Conservation (phyloP, 2,329 filamentous ascomycete genomes). For the Lachnellula cervina region DNA sequence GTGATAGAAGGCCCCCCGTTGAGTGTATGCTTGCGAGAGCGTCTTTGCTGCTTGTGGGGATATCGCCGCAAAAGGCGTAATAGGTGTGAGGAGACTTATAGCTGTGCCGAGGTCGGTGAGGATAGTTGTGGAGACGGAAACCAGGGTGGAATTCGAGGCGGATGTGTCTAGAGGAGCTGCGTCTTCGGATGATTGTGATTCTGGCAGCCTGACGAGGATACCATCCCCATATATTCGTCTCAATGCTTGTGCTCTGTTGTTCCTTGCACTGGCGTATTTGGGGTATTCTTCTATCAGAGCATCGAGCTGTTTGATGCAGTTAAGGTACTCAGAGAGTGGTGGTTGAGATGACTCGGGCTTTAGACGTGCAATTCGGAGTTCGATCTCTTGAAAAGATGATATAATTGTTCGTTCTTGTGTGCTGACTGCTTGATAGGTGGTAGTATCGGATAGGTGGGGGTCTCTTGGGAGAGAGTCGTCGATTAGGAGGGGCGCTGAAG, state of each 20-base stretch:
- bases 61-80: slow-evolving; percentile 45
- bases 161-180: slow-evolving; percentile 26
- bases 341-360: slow-evolving; percentile 17
- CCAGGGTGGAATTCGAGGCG: slow-evolving; percentile 39
- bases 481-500: slow-evolving; percentile 48
- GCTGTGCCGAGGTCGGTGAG: slow-evolving; percentile 53
- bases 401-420: slow-evolving; percentile 51
- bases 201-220: slow-evolving; percentile 40
- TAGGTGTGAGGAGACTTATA: slow-evolving; percentile 54
- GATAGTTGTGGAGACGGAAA: slow-evolving; percentile 38
- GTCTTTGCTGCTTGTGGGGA: slow-evolving; percentile 62
- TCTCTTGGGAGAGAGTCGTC: slow-evolving; percentile 49
- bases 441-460: slow-evolving; percentile 48
- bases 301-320: slow-evolving; percentile 46
- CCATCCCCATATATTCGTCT: slow-evolving; percentile 59
- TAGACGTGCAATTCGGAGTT: slow-evolving; percentile 45
- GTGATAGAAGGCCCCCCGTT: slow-evolving; percentile 62
- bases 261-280: slow-evolving; percentile 65
- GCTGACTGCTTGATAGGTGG: slow-evolving; percentile 47
- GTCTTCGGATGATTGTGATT: background rate
- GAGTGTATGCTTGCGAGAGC: slow-evolving; percentile 65
- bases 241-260: slow-evolving; percentile 68
- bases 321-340: slow-evolving; percentile 41
- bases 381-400: slow-evolving; percentile 48
- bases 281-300: slow-evolving; percentile 54